These are phyloP conservation scores for Centaurea solstitialis DNA, from an alignment of 129 eudicot genomes.

Conservation along the genomic window DNA sequence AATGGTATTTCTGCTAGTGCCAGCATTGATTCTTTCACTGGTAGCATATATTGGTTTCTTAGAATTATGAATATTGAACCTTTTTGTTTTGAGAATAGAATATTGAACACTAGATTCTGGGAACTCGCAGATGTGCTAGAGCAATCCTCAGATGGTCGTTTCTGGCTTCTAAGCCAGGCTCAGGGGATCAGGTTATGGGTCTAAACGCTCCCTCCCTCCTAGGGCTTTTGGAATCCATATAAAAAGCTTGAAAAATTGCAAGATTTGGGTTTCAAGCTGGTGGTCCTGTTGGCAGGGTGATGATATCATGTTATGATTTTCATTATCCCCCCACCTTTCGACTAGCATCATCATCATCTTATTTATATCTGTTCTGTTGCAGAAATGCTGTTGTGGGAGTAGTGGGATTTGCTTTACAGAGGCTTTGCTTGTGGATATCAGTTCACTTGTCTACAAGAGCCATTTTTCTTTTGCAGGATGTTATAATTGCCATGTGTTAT, in stretches of 20 bases:
- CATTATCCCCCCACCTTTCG: slow-evolving; percentile 52
- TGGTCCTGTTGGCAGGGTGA: slow-evolving; percentile 46
- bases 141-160: slow-evolving; percentile 61
- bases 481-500: slow-evolving; percentile 23
- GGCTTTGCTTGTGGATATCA: slow-evolving; percentile 65
- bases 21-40: slow-evolving; percentile 17
- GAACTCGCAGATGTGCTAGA: slow-evolving; percentile 82
- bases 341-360: slow-evolving; percentile 44
- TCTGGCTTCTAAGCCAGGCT: slow-evolving; percentile 61
- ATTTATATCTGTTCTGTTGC: slow-evolving; percentile 69
- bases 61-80: slow-evolving; percentile 45
- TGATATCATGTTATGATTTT: slow-evolving; percentile 53
- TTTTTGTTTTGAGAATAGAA: slow-evolving; percentile 27
- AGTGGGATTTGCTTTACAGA: slow-evolving; percentile 66
- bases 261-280: slow-evolving; percentile 46
- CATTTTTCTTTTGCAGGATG: slow-evolving; percentile 42
- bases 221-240: slow-evolving; percentile 43
- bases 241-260: slow-evolving; percentile 39
- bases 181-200: slow-evolving; percentile 57
- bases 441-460: slow-evolving; percentile 47
- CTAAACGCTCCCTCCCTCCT: slow-evolving; percentile 40
- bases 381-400: slow-evolving; percentile 76
- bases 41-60: slow-evolving; percentile 31
- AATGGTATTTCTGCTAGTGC: slow-evolving; percentile 19
- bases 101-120: slow-evolving; percentile 66